These are phyloP conservation scores for Plasmodium relictum DNA, from an alignment of 169 alveolate species.

Conservation along the genomic window DNA sequence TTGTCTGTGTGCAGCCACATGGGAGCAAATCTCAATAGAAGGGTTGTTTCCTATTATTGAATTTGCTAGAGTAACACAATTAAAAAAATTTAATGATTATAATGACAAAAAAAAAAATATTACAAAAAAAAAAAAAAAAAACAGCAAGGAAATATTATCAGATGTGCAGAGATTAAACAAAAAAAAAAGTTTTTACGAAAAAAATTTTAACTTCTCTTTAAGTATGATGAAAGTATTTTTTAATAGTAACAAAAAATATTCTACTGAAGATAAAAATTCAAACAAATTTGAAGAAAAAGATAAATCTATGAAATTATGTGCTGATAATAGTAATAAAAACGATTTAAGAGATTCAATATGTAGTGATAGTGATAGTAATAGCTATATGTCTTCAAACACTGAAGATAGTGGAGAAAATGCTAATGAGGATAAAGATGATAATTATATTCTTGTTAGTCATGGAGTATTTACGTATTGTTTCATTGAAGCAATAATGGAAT, in stretches of 20 bases:
- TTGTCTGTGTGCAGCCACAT: conserved; percentile 90
- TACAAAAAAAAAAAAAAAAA: background rate
- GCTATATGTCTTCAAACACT: background rate
- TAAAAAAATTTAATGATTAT: conserved; percentile 8
- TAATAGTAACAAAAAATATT: background rate
- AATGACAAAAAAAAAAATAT: background rate
- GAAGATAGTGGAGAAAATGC: background rate
- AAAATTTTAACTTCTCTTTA: conserved; percentile 38
- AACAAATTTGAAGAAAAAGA: conserved; percentile 2
- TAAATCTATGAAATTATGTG: background rate
- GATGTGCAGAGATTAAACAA: background rate
- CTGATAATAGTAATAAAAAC: background rate
- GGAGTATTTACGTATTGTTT: conserved; percentile 91
- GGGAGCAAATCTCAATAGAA: conserved; percentile 89
- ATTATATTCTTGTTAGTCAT: conserved; percentile 82
- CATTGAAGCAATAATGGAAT: conserved; percentile 83
- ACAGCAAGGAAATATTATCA: background rate
- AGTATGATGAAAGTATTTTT: conserved; percentile 40
- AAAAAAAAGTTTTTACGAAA: conserved; percentile 28
- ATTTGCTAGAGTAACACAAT: conserved; percentile 67
- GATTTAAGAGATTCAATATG: background rate
- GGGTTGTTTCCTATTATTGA: conserved; percentile 84
- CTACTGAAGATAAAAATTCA: background rate
- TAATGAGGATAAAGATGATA: conserved; percentile 65
- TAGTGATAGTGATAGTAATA: background rate